phyloP scores from a whole-genome alignment of 805 yeast genomes.

The Pichia heedii region DNA sequence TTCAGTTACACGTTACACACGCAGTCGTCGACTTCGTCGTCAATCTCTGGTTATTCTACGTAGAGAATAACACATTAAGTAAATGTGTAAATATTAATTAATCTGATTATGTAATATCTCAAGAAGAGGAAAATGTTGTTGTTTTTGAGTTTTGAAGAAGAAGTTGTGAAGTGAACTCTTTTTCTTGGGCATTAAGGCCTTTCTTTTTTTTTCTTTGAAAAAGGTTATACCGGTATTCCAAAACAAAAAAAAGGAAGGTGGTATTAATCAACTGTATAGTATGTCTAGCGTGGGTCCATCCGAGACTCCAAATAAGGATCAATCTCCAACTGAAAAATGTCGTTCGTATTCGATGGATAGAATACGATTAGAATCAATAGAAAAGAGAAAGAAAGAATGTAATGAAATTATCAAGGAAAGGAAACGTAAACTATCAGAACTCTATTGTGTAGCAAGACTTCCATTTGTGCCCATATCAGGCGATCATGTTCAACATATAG shows the following conservation, averaged over 20 bases:
- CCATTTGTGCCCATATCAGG: conserved; percentile 38
- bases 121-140: too few species aligned
- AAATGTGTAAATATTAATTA: too few species aligned
- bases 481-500: conserved; percentile 29
- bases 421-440: conserved; percentile 50
- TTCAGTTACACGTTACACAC: conserved; percentile 41
- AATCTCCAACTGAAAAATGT: not conserved
- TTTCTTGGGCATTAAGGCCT: too few species aligned
- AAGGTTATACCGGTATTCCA: not conserved
- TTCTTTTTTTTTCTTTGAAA: too few species aligned
- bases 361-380: conserved; percentile 38
- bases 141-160: too few species aligned
- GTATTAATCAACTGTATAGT: not conserved
- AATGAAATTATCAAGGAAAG: conserved; percentile 39
- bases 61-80: not conserved
- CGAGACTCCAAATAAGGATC: not conserved
- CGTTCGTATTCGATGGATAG: conserved; percentile 28
- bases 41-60: conserved; percentile 12
- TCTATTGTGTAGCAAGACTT: conserved; percentile 49
- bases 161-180: too few species aligned
- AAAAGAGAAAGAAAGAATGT: conserved; percentile 34
- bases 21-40: conserved; percentile 44
- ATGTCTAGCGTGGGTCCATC: not conserved
- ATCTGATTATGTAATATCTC: too few species aligned
- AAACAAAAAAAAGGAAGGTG: too few species aligned